Evolutionary conservation across 23 red algal genomes (phyloP), one percentile per base, ranked within the genome.

Genomic region (Gracilaria domingensis): DNA sequence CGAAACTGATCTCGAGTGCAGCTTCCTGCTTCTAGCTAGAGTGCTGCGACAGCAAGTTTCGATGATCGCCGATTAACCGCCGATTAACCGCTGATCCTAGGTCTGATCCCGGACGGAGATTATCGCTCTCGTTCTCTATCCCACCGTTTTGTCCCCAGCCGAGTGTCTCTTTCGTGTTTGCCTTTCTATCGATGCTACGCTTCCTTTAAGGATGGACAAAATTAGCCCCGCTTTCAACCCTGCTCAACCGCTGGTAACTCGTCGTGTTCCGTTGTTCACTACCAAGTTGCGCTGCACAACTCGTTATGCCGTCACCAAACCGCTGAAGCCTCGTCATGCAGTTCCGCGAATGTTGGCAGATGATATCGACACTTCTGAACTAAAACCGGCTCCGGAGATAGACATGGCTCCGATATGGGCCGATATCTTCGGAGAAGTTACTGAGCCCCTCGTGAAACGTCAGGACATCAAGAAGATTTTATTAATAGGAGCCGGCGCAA

Each of bases 401-500:
- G 79, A 82, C 24, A 82, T 82, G 79, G 53, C 23, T 32, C 54
- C 79, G 20, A 59, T 82, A 39, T 82, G 79, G 79, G 79, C 21
- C 8, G 79, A 82, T 26, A 62, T 92, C 32, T 92, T 62, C 33
- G 80, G 57, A 30, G 38, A 83, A 21, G 47, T 26, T 38, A 75
- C 49, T 24, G 45, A 48, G 1, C 57, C 37, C 20, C 53, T 96
- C 25, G 47, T 66, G 33, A 75, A 78, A 67, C 88, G 94, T 29
- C 85, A 77, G 13, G 94, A 96, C 62, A 89, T 98, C 17, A 93
- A 92, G 56, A 95, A 93, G 48, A 96, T 99, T 26, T 32, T 99
- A 58, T 80, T 99, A 40, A 99, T 99, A 65, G 97, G 97, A 21
- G 94, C 97, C 26, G 97, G 97, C 35, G 88, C 97, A 26, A 99